phyloP scores from a whole-genome alignment of 345 rosid species.

The Ailanthus altissimus region DNA sequence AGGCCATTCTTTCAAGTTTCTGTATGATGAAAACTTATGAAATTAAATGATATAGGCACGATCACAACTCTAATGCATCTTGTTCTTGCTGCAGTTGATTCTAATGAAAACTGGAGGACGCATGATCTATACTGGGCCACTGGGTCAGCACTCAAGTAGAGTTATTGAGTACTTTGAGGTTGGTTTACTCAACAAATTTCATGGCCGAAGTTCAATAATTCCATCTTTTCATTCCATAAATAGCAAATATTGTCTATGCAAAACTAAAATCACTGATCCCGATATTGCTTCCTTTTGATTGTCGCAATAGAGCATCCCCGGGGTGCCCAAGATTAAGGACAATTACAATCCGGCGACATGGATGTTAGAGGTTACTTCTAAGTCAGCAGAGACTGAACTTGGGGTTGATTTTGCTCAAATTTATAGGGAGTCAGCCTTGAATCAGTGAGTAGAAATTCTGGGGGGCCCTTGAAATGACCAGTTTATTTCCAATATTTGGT shows the following conservation, averaged over 20 bases:
- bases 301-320: conserved; percentile 31
- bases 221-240: not conserved
- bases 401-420: conserved; percentile 40
- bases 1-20: too few species aligned
- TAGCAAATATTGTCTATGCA: too few species aligned
- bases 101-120: conserved; percentile 47
- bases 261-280: not conserved
- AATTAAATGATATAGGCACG: too few species aligned
- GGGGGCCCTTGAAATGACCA: not conserved
- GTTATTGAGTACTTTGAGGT: conserved; percentile 48
- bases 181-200: not conserved
- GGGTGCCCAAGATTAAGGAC: conserved; percentile 39
- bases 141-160: conserved; percentile 42
- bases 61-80: too few species aligned
- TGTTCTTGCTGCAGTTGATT: conserved; percentile 34
- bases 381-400: conserved; percentile 38
- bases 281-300: not conserved
- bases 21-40: too few species aligned
- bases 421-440: conserved; percentile 37
- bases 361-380: conserved; percentile 49
- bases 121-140: conserved; percentile 37
- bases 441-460: conserved; percentile 28
- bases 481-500: not conserved
- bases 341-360: conserved; percentile 57
- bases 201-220: not conserved